Percentiles rank a stretch among this genome's conserved stretches.
Evolutionary conservation across 2,329 filamentous ascomycete genomes (phyloP).

Genomic region (Aspergillus ustus): DNA sequence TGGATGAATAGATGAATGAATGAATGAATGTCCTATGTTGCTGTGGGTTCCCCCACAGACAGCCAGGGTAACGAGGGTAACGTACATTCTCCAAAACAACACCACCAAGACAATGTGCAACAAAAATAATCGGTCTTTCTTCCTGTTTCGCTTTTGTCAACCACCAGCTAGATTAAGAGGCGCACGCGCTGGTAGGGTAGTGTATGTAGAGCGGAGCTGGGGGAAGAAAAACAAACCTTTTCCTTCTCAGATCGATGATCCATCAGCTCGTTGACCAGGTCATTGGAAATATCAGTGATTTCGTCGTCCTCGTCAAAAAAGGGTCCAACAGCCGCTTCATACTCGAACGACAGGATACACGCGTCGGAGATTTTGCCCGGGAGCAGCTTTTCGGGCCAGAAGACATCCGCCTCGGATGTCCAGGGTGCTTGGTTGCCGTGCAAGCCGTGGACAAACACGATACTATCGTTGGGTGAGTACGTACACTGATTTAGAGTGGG

Average conservation of each 20-base stretch:
- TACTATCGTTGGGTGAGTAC: neutral
- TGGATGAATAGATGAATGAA: too few relatives aligned
- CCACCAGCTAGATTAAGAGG: neutral
- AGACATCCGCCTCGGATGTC: conserved; percentile 6
- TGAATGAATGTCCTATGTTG: too few relatives aligned
- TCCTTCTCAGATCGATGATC: conserved; percentile 9
- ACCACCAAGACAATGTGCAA: conserved; percentile 5
- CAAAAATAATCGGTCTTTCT: conserved; percentile 6
- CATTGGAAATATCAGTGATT: conserved; percentile 3
- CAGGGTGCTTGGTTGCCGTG: conserved; percentile 5
- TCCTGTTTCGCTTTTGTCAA: conserved; percentile 1
- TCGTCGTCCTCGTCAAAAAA: conserved; percentile 8
- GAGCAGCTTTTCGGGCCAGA: conserved; percentile 6
- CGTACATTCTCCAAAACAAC: conserved; percentile 7
- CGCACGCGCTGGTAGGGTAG: neutral
- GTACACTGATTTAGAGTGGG: neutral
- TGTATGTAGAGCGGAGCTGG: neutral
- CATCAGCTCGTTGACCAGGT: conserved; percentile 10
- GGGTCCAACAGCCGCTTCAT: neutral
- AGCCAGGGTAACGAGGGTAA: too few relatives aligned
- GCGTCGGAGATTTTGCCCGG: neutral
- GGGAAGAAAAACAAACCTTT: neutral
- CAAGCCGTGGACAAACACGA: conserved; percentile 9
- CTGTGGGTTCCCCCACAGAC: too few relatives aligned
- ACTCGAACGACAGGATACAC: conserved; percentile 8